Evolutionary conservation across 2,329 filamentous ascomycete genomes (phyloP), one percentile per base, ranked within the genome.

Genomic region (Penicillium thymicola): DNA sequence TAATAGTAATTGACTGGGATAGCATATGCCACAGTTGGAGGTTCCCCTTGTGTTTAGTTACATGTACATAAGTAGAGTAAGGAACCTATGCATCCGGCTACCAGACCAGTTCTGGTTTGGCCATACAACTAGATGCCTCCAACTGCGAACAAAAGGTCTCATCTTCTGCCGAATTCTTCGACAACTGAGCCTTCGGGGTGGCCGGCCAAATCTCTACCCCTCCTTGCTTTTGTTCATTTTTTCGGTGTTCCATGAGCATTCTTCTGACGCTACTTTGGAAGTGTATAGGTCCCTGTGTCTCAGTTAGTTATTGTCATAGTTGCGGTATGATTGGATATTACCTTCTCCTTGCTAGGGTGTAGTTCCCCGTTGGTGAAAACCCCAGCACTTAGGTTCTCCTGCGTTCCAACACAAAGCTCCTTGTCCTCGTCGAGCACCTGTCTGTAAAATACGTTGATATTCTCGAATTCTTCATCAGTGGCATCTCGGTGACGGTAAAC

Each of bases 351-450:
- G 42, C 75, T 74, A 0, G 85, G 84, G 67, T 87, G 85, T 68
- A 87, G 72, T 68, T 85, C 80, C 44, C 85, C 85, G 65, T 84
- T 86, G 66, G 85, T 73, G 59, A 85, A 87, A 40, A 86, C 78
- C 6, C 84, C 84, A 0, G 80, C 75, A 66, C 81, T 81, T 59
- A 87, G 74, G 69, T 87, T 87, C 65, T 76, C 76, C 65, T 87
- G 84, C 0, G 82, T 80, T 5, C 76, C 78, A 62, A 79, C 74
- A 71, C 84, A 87, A 11, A 87, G 78, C 16, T 81, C 76, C 64
- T 85, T 86, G 72, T 87, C 85, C 67, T 87, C 85, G 1, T 79
- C 78, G 76, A 86, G 81, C 66, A 87, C 80, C 44, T 82, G 81
- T 70, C 84, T 84, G 74, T 85, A 87, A 61, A 86, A 83, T 44